phyloP scores from a whole-genome alignment of 352 stramenopile species.

The Phytophthora cryptogea region DNA sequence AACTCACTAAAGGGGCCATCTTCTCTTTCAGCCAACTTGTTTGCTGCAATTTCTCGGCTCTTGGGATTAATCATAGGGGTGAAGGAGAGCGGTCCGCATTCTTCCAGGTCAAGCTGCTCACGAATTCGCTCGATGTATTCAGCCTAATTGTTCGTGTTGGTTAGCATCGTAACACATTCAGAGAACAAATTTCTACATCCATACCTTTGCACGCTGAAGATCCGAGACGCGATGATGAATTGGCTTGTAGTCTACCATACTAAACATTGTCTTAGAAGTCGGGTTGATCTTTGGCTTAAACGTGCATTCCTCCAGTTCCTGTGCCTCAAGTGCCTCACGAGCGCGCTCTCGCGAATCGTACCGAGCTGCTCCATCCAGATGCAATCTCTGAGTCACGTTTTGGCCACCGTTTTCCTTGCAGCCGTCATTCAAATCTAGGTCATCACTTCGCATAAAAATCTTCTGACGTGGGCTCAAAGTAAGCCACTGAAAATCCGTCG shows the following conservation, averaged over 20 bases:
- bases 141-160: conserved; percentile 13
- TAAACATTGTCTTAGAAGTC: conserved; percentile 44
- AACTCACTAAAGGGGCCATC: conserved; percentile 6
- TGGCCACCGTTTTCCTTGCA: conserved; percentile 17
- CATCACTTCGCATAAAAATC: conserved; percentile 3
- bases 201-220: conserved; percentile 74
- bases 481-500: conserved; percentile 59
- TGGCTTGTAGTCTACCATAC: conserved; percentile 56
- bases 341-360: conserved; percentile 64
- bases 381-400: conserved; percentile 59
- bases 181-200: not conserved
- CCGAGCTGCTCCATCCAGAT: conserved; percentile 58
- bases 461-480: conserved; percentile 59
- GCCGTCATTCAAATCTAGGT: not conserved
- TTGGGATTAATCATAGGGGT: conserved; percentile 63
- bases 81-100: conserved; percentile 43
- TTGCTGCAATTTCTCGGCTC: conserved; percentile 67
- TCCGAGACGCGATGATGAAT: conserved; percentile 68
- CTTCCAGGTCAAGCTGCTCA: conserved; percentile 51
- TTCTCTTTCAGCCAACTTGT: conserved; percentile 39
- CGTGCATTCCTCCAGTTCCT: conserved; percentile 60
- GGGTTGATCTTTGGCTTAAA: conserved; percentile 74
- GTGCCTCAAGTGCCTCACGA: conserved; percentile 51
- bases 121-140: conserved; percentile 53
- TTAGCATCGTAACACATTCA: not conserved